A percentile compares a stretch with the other conserved stretches of the same genome.
These are phyloP conservation scores for Aspergillus floridensis DNA, from an alignment of 2,329 filamentous ascomycete species.

Conservation along the genomic window DNA sequence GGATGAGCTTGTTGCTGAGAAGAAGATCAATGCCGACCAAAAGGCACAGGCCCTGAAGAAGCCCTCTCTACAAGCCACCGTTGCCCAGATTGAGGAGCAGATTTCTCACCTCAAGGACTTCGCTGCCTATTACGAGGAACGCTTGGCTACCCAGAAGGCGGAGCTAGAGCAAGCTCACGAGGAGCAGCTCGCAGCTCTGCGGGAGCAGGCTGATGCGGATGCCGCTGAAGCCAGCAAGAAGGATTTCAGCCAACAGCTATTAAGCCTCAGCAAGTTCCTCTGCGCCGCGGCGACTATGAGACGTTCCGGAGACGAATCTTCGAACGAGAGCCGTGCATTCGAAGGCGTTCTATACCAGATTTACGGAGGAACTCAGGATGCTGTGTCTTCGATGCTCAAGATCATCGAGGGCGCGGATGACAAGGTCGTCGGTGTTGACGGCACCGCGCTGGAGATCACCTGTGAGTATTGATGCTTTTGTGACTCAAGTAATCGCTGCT, in stretches of 20 bases:
- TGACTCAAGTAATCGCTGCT: not conserved
- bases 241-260: constrained; percentile 53
- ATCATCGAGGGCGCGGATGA: constrained; percentile 60
- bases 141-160: constrained; percentile 55
- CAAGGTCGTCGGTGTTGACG: constrained; percentile 57
- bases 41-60: constrained; percentile 64
- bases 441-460: constrained; percentile 52
- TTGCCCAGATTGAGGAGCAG: constrained; percentile 60
- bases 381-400: constrained; percentile 59
- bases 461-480: constrained; percentile 47
- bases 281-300: constrained; percentile 61
- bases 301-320: constrained; percentile 56
- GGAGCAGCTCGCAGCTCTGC: constrained; percentile 54
- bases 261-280: constrained; percentile 61
- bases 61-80: constrained; percentile 56
- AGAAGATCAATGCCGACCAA: constrained; percentile 65
- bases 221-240: constrained; percentile 47
- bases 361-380: constrained; percentile 60
- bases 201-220: constrained; percentile 51
- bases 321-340: constrained; percentile 59
- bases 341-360: constrained; percentile 63
- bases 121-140: constrained; percentile 57
- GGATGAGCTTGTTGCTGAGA: constrained; percentile 60
- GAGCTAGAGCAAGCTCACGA: constrained; percentile 55
- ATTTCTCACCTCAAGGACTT: constrained; percentile 60